These are phyloP conservation scores for Phialophora expanda DNA, from an alignment of 2,329 filamentous ascomycete species.

Conservation along the genomic window DNA sequence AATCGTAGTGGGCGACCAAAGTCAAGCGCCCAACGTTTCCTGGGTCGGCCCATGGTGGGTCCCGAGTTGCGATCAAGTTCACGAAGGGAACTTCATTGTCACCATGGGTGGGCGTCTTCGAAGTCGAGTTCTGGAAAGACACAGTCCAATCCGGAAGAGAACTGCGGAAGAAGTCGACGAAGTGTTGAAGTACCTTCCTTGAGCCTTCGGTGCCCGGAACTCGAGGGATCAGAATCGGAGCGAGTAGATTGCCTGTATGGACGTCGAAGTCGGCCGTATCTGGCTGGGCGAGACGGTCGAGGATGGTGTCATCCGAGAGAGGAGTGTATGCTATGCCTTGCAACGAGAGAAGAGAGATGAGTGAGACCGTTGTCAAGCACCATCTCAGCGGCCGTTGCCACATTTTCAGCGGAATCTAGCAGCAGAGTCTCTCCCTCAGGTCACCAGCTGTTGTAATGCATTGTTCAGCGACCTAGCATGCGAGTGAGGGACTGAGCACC, in stretches of 20 bases:
- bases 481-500: background rate
- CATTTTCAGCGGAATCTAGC: constrained; percentile 16
- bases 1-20: constrained; percentile 93
- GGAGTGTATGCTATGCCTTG: constrained; percentile 57
- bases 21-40: constrained; percentile 83
- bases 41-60: constrained; percentile 77
- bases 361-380: constrained; percentile 13
- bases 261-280: constrained; percentile 76
- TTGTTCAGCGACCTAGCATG: background rate
- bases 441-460: background rate
- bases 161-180: constrained; percentile 77
- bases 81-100: constrained; percentile 76
- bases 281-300: constrained; percentile 68
- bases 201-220: constrained; percentile 86
- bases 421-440: background rate
- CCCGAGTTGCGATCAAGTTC: constrained; percentile 84
- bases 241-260: constrained; percentile 72
- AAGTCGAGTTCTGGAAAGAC: constrained; percentile 87
- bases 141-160: constrained; percentile 79
- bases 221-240: constrained; percentile 84
- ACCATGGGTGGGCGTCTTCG: constrained; percentile 76
- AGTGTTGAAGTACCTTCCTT: constrained; percentile 74
- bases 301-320: constrained; percentile 77
- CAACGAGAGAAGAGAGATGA: constrained; percentile 19
- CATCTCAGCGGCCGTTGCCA: constrained; percentile 16